Evolutionary conservation across 108 stramenopile species (phyloP).

Genomic region (Nannochloropsis granulata): DNA sequence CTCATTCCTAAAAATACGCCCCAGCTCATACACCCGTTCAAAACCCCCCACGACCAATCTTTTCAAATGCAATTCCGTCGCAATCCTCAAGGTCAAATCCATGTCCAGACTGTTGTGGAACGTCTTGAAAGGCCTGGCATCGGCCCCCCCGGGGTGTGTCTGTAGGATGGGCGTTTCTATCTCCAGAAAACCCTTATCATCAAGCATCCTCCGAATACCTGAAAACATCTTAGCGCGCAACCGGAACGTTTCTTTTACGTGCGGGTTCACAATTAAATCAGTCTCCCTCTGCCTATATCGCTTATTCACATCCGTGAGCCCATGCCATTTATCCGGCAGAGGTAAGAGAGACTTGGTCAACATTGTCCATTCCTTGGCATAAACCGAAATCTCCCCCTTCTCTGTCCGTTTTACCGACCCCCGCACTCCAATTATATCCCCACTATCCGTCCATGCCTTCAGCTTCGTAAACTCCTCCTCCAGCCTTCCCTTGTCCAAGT

Average conservation of each 20-base stretch:
- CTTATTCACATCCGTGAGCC: slow-evolving; percentile 77
- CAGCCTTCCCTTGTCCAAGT: slow-evolving; percentile 73
- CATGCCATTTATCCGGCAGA: slow-evolving; percentile 89
- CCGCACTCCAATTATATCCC: slow-evolving; percentile 81
- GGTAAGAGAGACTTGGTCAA: slow-evolving; percentile 82
- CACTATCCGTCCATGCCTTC: slow-evolving; percentile 80
- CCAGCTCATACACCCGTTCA: slow-evolving; percentile 89
- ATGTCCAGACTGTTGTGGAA: slow-evolving; percentile 83
- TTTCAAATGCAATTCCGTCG: slow-evolving; percentile 94
- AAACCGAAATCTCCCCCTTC: slow-evolving; percentile 87
- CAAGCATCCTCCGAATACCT: slow-evolving; percentile 64
- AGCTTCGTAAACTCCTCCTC: slow-evolving; percentile 27
- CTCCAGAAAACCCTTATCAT: slow-evolving; percentile 82
- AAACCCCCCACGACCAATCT: slow-evolving; percentile 88
- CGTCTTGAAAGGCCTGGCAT: slow-evolving; percentile 95
- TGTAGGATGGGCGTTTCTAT: slow-evolving; percentile 96
- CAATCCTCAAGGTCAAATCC: slow-evolving; percentile 87
- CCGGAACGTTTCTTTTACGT: slow-evolving; percentile 72
- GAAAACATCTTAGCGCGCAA: slow-evolving; percentile 73
- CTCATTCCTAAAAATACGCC: slow-evolving; percentile 97
- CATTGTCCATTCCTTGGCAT: slow-evolving; percentile 82
- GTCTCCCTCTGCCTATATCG: slow-evolving; percentile 83
- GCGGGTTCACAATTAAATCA: slow-evolving; percentile 85
- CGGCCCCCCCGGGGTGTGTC: slow-evolving; percentile 82
- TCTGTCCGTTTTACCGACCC: slow-evolving; percentile 84